Evolutionary conservation across 176 grass and related monocot genomes (phyloP), one percentile per base, ranked within the genome.

Genomic region (Alopecurus myosuroides): DNA sequence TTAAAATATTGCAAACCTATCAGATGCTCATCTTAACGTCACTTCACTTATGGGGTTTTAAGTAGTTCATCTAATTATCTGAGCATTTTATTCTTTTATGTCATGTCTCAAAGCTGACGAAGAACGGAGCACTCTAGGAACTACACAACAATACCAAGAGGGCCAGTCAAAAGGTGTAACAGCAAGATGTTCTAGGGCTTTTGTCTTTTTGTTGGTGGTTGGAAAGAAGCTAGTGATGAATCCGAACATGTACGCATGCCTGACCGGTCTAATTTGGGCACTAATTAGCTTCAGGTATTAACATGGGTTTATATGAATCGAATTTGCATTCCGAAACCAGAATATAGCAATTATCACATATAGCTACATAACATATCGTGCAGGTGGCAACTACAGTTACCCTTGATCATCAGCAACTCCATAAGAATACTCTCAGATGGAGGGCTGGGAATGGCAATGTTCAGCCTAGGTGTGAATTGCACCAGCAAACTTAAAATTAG

Each of bases 361-460:
- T 26, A 20, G 80, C 44, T 60, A 11, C 10, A 62, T 65, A 78
- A 79, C 20, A 77, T 86, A 48, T 68, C 56, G 62, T 84, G 19
- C 75, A 98, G 95, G 88, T 98, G 92, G 92, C 41, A 29, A 75
- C 63, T 93, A 90, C 73, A 84, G 44, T 74, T 91, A 85, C 95
- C 95, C 18, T 23, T 61, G 55, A 85, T 95, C 25, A 34, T 93
- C 67, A 89, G 70, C 60, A 98, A 90, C 29, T 90, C 86, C 49
- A 91, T 98, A 81, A 86, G 83, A 76, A 93, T 98, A 80, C 79
- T 98, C 57, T 93, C 95, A 66, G 92, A 98, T 85, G 95, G 95
- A 45, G 95, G 95, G 33, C 76, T 98, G 74, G 95, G 95, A 76
- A 98, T 98, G 95, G 95, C 95, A 75, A 98, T 98, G 95, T 93